Evolutionary conservation across 805 yeast genomes (phyloP).

Genomic region (Starmerella scarabaei): DNA sequence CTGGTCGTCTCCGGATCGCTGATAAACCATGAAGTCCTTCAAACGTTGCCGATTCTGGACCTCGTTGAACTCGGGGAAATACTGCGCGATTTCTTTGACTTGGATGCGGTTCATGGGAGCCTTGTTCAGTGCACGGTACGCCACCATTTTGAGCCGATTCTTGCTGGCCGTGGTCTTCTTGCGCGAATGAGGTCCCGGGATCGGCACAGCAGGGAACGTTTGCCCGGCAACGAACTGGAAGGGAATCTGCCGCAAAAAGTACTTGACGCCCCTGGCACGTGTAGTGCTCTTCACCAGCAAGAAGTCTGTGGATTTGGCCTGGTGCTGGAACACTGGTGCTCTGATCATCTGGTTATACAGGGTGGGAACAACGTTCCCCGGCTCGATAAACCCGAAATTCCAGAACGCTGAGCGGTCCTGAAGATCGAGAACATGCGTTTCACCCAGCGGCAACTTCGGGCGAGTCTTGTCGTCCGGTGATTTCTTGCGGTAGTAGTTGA

Average conservation of each 20-base stretch:
- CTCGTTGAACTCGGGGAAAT: conserved; percentile 94
- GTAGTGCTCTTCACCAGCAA: conserved; percentile 62
- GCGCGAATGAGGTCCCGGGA: conserved; percentile 96
- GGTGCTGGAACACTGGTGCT: conserved; percentile 89
- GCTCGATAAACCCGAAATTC: conserved; percentile 95
- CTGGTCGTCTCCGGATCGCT: conserved; percentile 84
- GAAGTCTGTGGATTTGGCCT: conserved; percentile 65
- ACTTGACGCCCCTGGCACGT: conserved; percentile 53
- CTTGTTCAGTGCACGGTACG: conserved; percentile 69
- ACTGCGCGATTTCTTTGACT: conserved; percentile 76
- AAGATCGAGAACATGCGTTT: conserved; percentile 89
- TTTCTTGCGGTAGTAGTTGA: conserved; percentile 82
- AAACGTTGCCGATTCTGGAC: conserved; percentile 93
- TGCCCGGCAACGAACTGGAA: conserved; percentile 83
- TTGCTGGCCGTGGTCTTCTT: conserved; percentile 88
- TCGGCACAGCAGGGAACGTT: conserved; percentile 79
- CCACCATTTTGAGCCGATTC: conserved; percentile 86
- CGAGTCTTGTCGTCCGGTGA: conserved; percentile 68
- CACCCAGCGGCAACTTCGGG: conserved; percentile 83
- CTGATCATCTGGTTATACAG: conserved; percentile 80
- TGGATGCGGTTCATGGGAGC: conserved; percentile 60
- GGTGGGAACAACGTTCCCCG: conserved; percentile 88
- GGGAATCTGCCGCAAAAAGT: conserved; percentile 54
- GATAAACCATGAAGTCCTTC: conserved; percentile 96
- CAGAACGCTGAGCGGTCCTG: conserved; percentile 96